Evolutionary conservation across 305 asterid genomes (phyloP).

Genomic region (Petunia hybrid): DNA sequence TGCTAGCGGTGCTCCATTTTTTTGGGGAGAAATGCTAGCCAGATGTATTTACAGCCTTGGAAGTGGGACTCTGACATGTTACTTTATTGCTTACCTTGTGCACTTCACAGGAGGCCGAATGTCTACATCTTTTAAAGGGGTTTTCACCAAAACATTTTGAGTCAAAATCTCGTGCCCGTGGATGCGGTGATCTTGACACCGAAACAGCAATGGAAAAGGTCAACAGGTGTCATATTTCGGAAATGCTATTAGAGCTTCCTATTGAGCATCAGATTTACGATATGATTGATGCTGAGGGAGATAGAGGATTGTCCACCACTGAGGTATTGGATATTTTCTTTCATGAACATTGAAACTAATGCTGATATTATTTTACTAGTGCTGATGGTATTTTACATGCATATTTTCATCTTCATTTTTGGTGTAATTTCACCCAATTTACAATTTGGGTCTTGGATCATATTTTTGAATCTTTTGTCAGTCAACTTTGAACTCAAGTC

Average conservation of each 20-base stretch:
- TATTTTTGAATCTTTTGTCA: not conserved
- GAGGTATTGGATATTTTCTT: slow-evolving; percentile 59
- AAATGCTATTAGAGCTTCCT: slow-evolving; percentile 86
- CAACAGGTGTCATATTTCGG: slow-evolving; percentile 76
- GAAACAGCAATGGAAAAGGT: slow-evolving; percentile 55
- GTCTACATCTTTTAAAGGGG: slow-evolving; percentile 76
- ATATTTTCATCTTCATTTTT: slow-evolving; percentile 23
- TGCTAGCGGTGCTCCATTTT: not conserved
- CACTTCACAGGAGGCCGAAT: slow-evolving; percentile 65
- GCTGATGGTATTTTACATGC: slow-evolving; percentile 4
- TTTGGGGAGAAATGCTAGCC: not conserved
- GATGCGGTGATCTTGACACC: slow-evolving; percentile 47
- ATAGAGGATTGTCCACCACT: slow-evolving; percentile 73
- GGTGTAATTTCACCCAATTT: slow-evolving; percentile 5
- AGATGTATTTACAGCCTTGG: not conserved
- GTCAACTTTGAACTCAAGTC: not conserved
- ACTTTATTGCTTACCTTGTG: not conserved
- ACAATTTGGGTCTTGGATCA: slow-evolving; percentile 23
- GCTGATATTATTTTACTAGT: not conserved
- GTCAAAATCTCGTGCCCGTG: slow-evolving; percentile 59
- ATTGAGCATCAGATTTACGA: slow-evolving; percentile 86
- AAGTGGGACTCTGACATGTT: slow-evolving; percentile 4
- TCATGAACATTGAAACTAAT: slow-evolving; percentile 12
- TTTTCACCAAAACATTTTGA: slow-evolving; percentile 80
- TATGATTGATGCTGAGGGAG: slow-evolving; percentile 85